Base-by-base conservation (phyloP, 352 stramenopile species). In the Peronosclerospora sorghi region DNA sequence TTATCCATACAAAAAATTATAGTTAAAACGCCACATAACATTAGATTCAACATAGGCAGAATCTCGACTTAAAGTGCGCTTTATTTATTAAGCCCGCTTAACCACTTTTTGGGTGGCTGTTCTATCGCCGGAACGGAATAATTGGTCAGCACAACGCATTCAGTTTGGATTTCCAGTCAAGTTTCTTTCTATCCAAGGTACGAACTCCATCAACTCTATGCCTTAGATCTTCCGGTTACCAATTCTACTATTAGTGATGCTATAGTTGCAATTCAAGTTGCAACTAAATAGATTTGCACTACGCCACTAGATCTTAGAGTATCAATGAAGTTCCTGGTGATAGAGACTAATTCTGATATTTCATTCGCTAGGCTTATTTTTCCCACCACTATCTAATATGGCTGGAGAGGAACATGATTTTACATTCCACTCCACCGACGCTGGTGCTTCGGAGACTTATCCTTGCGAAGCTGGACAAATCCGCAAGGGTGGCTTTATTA, bases 401-500 rank as follows among this genome's bases (percentile, higher is more conserved):
- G 51, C 67, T 74, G 70, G 60, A 19, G 56, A 72, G 48, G 67
- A 80, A 37, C 56, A 81, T 26, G 80, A 93, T 61, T 93, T 88
- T 66, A 61, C 72, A 42, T 90, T 98, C 65, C 89, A 97, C 68
- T 95, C 70, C 51, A 81, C 90, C 62, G 92, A 98, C 74, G 95
- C 96, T 56, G 96, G 96, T 77, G 95, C 96, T 46, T 98, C 95
- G 41, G 79, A 95, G 54, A 98, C 92, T 49, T 98, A 98, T 78
- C 95, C 96, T 55, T 91, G 85, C 56, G 96, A 99, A 79, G 96
- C 96, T 64, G 96, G 96, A 53, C 95, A 98, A 79, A 98, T 99
- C 83, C 95, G 96, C 67, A 98, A 98, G 82, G 94, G 94, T 83
- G 91, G 95, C 61, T 98, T 97, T 89, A 99, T 99, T 71, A 97